Evolutionary conservation across 2,329 filamentous ascomycete genomes (phyloP), one percentile per base, ranked within the genome.

Genomic region (Penicillium decumbens): DNA sequence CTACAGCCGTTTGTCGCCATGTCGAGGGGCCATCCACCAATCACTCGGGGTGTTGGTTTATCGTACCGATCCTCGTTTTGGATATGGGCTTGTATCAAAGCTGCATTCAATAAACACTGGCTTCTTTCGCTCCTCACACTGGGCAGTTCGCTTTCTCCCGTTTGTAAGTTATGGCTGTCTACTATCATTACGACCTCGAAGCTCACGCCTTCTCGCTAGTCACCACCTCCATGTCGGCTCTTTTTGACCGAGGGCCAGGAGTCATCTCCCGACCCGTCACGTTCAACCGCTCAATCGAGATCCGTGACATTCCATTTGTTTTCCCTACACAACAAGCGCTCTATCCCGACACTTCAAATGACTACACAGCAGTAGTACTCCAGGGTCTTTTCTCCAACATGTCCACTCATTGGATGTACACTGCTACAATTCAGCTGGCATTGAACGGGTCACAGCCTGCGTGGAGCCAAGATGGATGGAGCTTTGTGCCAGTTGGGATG

Each of bases 391-490:
- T 45, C 23, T 23, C 37, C 6, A 56, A 56, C 15, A 3, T 58
- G 2, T 56, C 55, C 3, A 24, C 55, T 8, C 10, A 56, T 20
- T 58, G 45, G 42, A 58, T 58, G 53, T 58, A 58, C 20, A 56
- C 55, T 1, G 55, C 55, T 2, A 53, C 47, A 0, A 43, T 58
- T 10, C 55, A 58, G n/a, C 18, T 58, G 9, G 13, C 55, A 1
- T 28, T 58, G 15, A 56, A 58, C n/a, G 51, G 53, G 0, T 53
- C 55, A 7, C 25, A 58, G 41, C 55, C 55, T 3, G 46, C 55
- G 12, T 58, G 55, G 55, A 58, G 55, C 27, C 54, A 58, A 27
- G 55, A 58, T 8, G 53, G 55, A 6, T 58, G 55, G 55, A 56
- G 47, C 24, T 58, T 58, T 40, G 50, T 54, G 1, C 55, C 55